Conservation (phyloP, 768 basidiomycete genomes). For the Boletus subparvulus region DNA sequence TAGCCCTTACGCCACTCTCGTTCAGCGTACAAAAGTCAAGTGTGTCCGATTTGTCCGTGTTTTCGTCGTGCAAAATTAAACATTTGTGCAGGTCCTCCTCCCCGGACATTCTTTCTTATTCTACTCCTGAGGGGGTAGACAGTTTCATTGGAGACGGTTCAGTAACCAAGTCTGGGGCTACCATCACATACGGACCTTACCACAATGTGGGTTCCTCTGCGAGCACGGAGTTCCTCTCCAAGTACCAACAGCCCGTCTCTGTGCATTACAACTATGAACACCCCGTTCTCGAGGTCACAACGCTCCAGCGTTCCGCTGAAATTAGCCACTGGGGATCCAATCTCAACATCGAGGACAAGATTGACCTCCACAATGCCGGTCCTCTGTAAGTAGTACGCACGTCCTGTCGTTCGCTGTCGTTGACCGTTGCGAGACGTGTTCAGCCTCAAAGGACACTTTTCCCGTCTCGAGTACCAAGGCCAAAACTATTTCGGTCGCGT, state of each 20-base stretch:
- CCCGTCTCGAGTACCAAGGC: slow-evolving; percentile 83
- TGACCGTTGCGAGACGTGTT: slow-evolving; percentile 1
- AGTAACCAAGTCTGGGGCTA: slow-evolving; percentile 73
- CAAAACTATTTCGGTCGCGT: slow-evolving; percentile 67
- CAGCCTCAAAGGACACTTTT: slow-evolving; percentile 95
- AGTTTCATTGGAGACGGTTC: slow-evolving; percentile 58
- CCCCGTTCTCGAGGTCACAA: slow-evolving; percentile 75
- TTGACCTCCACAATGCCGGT: slow-evolving; percentile 84
- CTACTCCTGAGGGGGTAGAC: slow-evolving; percentile 60
- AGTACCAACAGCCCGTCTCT: slow-evolving; percentile 61
- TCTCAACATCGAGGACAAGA: slow-evolving; percentile 88
- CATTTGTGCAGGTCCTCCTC: slow-evolving; percentile 55
- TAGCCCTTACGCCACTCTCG: slow-evolving; percentile 77
- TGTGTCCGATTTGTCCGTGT: slow-evolving; percentile 36
- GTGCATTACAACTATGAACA: slow-evolving; percentile 84
- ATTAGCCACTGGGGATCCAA: slow-evolving; percentile 98
- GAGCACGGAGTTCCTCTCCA: slow-evolving; percentile 51
- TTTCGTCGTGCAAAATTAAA: slow-evolving; percentile 2
- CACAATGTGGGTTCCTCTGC: slow-evolving; percentile 68
- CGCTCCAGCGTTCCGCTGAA: slow-evolving; percentile 75
- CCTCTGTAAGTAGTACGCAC: slow-evolving; percentile 62
- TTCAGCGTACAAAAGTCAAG: slow-evolving; percentile 88
- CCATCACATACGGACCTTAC: slow-evolving; percentile 88
- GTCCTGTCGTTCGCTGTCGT: background rate
- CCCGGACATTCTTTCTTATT: slow-evolving; percentile 70